Evolutionary conservation across 2,329 filamentous ascomycete species (phyloP).

Genomic region (Canariomyces notabilis): DNA sequence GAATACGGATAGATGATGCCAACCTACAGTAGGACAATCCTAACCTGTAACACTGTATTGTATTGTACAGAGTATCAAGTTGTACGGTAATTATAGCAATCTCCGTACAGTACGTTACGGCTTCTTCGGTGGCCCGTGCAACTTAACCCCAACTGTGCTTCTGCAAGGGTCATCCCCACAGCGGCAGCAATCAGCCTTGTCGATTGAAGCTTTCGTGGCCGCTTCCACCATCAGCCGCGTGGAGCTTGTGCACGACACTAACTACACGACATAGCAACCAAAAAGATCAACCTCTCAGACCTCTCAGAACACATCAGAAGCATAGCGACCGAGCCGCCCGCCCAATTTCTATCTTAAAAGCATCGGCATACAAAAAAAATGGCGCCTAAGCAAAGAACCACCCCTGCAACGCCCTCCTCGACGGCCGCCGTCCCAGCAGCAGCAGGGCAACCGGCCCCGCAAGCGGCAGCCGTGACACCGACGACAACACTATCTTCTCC

Average conservation of each 20-base stretch:
- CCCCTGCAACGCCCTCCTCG: constrained; percentile 5
- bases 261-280: constrained; percentile 6
- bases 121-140: neutral
- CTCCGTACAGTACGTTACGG: too few relatives aligned
- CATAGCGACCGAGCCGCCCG: too few relatives aligned
- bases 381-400: constrained; percentile 42
- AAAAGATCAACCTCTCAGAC: too few relatives aligned
- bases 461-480: constrained; percentile 16
- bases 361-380: too few relatives aligned
- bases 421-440: constrained; percentile 15
- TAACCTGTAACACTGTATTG: too few relatives aligned
- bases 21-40: too few relatives aligned
- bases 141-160: constrained; percentile 3
- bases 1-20: too few relatives aligned
- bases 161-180: constrained; percentile 9
- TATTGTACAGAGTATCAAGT: too few relatives aligned
- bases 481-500: constrained; percentile 15
- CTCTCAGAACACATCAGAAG: too few relatives aligned
- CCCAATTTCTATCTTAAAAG: constrained; percentile 4
- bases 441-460: constrained; percentile 13
- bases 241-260: constrained; percentile 2
- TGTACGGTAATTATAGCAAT: too few relatives aligned
- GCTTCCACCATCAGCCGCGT: constrained; percentile 13
- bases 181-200: constrained; percentile 13
- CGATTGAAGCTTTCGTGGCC: constrained; percentile 30